Evolutionary conservation across 805 yeast genomes (phyloP), one percentile per base, ranked within the genome.

Genomic region (Ogataea dorogensis): DNA sequence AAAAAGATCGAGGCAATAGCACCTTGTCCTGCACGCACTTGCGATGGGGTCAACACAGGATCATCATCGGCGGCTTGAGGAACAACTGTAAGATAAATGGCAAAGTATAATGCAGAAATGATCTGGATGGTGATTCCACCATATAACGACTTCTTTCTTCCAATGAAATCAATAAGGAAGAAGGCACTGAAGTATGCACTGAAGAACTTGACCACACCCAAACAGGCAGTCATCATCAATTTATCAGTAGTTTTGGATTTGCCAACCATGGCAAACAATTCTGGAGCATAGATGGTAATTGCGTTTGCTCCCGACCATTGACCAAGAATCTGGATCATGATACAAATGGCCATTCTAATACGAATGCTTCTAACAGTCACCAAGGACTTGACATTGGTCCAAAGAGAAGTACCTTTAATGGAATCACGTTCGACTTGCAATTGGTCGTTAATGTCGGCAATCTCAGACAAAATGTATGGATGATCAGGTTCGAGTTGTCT

Each of bases 251-350:
- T 46, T 16, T 71, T 72, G 7, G 53, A 49, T 34, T 67, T 62
- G 29, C 80, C 79, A 34, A 68, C 67, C 40, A 71, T 57, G 4
- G 64, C 65, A 42, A 74, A 70, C 28, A 75, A 55, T 33, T 71
- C 74, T 2, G 80, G 73, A 24, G 80, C 74, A 46, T 76, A 77
- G 31, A 75, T 72, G 3, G 81, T 75, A 28, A 77, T 59, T 6
- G 79, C 68, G 44, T 68, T 70, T 5, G 79, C 75, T 33, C 79
- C 79, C n/a, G 75, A 67, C 80, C 80, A 76, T 56, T 76, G 80
- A 23, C 71, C 72, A 24, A 75, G 59, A 10, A 74, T 25, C 53
- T 74, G 81, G 19, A 69, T 61, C 37, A 54, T 41, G 22, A 65
- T 38, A 28, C 75, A 70, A 24, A 75, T 44, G 6, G 58, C 46